A percentile compares a stretch with the other conserved stretches of the same genome.
Conservation (phyloP, 495 filamentous ascomycete species). For the Platismatia glauca region DNA sequence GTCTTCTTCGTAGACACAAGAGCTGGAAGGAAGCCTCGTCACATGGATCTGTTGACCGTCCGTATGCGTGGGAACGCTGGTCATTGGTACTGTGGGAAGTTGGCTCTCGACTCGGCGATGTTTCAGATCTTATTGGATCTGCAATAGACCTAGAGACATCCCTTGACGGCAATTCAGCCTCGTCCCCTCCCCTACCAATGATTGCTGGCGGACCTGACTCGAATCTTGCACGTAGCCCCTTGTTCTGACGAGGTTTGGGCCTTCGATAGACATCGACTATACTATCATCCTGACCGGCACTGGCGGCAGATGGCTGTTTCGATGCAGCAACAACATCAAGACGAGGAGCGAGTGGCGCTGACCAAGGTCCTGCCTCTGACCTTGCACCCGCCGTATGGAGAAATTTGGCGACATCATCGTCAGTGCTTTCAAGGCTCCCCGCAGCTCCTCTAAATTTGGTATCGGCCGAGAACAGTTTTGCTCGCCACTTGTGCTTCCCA, state of each 20-base stretch:
- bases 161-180: slow-evolving; percentile 56
- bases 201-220: slow-evolving; percentile 56
- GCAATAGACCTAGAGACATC: slow-evolving; percentile 54
- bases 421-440: slow-evolving; percentile 24
- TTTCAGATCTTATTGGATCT: slow-evolving; percentile 21
- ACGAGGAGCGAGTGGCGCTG: slow-evolving; percentile 18
- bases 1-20: not conserved
- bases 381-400: slow-evolving; percentile 24
- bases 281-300: slow-evolving; percentile 18
- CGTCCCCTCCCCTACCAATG: slow-evolving; percentile 84
- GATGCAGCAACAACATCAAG: not conserved
- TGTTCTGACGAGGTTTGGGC: slow-evolving; percentile 38
- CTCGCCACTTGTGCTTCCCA: slow-evolving; percentile 39
- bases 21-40: not conserved
- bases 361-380: slow-evolving; percentile 21
- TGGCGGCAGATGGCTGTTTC: slow-evolving; percentile 27
- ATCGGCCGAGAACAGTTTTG: slow-evolving; percentile 42
- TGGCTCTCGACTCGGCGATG: not conserved
- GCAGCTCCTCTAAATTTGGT: slow-evolving; percentile 25
- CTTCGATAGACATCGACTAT: slow-evolving; percentile 22
- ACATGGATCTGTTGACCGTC: not conserved
- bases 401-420: slow-evolving; percentile 42
- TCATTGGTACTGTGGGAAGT: not conserved
- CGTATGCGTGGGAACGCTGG: not conserved
- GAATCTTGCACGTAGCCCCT: slow-evolving; percentile 66